phyloP scores from a whole-genome alignment of 257 asterid genomes.

The Penstemon barbatus region DNA sequence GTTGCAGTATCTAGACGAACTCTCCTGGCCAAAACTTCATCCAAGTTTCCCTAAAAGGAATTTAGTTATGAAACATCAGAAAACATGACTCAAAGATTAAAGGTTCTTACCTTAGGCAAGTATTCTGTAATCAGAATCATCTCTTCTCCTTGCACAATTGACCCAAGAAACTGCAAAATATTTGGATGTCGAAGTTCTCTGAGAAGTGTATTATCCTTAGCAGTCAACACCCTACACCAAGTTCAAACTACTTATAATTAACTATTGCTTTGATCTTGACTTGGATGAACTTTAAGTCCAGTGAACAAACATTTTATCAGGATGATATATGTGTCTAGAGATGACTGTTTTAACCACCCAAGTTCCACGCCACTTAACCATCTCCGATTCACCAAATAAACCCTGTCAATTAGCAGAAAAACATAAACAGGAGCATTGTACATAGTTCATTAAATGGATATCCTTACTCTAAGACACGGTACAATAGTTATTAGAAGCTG shows the following conservation, averaged over 20 bases:
- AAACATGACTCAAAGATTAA: background rate
- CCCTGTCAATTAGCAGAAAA: slow-evolving; percentile 36
- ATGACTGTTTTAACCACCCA: slow-evolving; percentile 61
- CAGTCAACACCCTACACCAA: slow-evolving; percentile 50
- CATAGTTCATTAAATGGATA: background rate
- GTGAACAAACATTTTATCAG: slow-evolving; percentile 34
- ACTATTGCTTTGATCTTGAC: background rate
- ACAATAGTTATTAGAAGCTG: background rate
- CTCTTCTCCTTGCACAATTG: slow-evolving; percentile 61
- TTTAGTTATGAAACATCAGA: background rate
- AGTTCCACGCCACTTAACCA: slow-evolving; percentile 70
- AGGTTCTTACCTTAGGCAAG: slow-evolving; percentile 51
- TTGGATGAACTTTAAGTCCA: slow-evolving; percentile 7
- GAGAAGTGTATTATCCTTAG: slow-evolving; percentile 53
- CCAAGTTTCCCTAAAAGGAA: slow-evolving; percentile 49
- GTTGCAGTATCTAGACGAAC: slow-evolving; percentile 52
- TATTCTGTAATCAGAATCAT: slow-evolving; percentile 62
- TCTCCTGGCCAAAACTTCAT: slow-evolving; percentile 45
- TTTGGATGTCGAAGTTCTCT: slow-evolving; percentile 67
- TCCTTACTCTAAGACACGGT: background rate
- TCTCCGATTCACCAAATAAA: slow-evolving; percentile 45
- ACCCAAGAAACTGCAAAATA: slow-evolving; percentile 68
- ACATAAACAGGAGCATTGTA: slow-evolving; percentile 1
- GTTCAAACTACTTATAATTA: slow-evolving; percentile 4
- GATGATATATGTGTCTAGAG: slow-evolving; percentile 44